Base-by-base conservation (phyloP, 1,284 basidiomycete genomes). In the Pseudozyma thailandica region DNA sequence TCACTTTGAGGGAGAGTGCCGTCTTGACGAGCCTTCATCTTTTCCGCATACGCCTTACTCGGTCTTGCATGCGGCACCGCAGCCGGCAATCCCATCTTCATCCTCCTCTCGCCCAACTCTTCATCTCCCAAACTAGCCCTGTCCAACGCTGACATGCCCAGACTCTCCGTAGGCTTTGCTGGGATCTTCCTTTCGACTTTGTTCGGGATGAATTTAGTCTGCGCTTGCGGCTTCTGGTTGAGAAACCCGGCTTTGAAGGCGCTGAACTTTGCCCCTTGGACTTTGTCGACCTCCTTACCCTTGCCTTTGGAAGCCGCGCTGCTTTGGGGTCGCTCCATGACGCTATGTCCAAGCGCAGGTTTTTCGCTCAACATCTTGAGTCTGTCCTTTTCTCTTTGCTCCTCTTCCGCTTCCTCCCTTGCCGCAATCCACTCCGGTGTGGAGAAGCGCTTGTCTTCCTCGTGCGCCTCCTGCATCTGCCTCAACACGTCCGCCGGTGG, bases 41-140 rank as follows among this genome's bases (percentile, higher is more conserved):
- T 76, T 35, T 74, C 74, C 0, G 75, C 76, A 48, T 70, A 82
- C 26, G 80, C 79, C 48, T 82, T 82, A n/a, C 74, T 71, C 15
- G 80, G 80, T 15, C 80, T 45, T 6, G 80, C 80, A 44, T 82
- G 80, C 3, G 80, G 80, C 1, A 79, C 70, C 5, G 62, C 72
- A 3, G 79, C 74, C 7, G 69, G 63, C n/a, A 80, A 65, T 2
- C 78, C 79, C 51, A 71, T 57, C 21, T 52, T 48, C 38, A 56
- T 47, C 13, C 76, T 54, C 15, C 62, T 50, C 30, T 50, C 20
- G 26, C 51, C 52, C 27, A 77, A 47, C 35, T 57, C 49, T 7
- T 78, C 75, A 30, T 81, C 79, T 1, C 60, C 61, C 8, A 73
- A 51, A 1, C 52, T 56, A 6, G 79, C 76, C 2, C 78, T 33